A percentile compares a stretch with the other conserved stretches of the same genome.
Evolutionary conservation across 768 basidiomycete species (phyloP).

Genomic region (Podaxis mareebaensis): DNA sequence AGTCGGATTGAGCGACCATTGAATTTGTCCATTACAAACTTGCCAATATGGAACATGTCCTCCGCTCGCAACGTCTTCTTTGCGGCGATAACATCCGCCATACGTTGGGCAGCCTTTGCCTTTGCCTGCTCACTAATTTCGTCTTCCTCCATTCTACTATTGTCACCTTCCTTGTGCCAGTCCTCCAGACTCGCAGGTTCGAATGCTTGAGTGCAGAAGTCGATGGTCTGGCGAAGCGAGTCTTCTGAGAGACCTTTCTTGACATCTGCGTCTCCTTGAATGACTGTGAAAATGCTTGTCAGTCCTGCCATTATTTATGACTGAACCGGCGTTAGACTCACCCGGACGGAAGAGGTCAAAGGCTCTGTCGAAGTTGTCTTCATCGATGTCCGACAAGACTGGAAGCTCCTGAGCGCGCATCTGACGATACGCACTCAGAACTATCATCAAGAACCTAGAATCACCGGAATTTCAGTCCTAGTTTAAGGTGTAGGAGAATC

Average conservation of each 20-base stretch:
- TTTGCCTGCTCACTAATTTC: constrained; percentile 3
- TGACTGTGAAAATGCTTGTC: constrained; percentile 20
- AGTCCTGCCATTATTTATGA: neutral
- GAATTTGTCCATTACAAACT: constrained; percentile 21
- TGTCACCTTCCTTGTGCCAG: constrained; percentile 14
- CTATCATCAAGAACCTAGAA: constrained; percentile 44
- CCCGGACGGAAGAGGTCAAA: constrained; percentile 43
- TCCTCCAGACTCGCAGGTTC: constrained; percentile 19
- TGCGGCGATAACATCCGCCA: constrained; percentile 17
- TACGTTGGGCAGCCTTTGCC: constrained; percentile 3
- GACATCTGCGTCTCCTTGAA: constrained; percentile 28
- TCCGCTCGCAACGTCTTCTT: constrained; percentile 22
- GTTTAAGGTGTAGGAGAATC: neutral
- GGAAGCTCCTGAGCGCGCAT: constrained; percentile 39
- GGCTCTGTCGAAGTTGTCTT: constrained; percentile 49
- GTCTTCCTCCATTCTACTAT: constrained; percentile 2
- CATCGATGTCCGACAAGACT: constrained; percentile 42
- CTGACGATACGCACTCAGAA: constrained; percentile 49
- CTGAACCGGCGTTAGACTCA: constrained; percentile 13
- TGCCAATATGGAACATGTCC: constrained; percentile 22
- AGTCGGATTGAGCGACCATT: constrained; percentile 19
- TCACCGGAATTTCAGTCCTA: neutral
- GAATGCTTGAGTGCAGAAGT: constrained; percentile 22
- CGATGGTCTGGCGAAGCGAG: constrained; percentile 21
- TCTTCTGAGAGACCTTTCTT: constrained; percentile 19